phyloP scores from a whole-genome alignment of 352 stramenopile genomes.

The Globisporangium nagaii region DNA sequence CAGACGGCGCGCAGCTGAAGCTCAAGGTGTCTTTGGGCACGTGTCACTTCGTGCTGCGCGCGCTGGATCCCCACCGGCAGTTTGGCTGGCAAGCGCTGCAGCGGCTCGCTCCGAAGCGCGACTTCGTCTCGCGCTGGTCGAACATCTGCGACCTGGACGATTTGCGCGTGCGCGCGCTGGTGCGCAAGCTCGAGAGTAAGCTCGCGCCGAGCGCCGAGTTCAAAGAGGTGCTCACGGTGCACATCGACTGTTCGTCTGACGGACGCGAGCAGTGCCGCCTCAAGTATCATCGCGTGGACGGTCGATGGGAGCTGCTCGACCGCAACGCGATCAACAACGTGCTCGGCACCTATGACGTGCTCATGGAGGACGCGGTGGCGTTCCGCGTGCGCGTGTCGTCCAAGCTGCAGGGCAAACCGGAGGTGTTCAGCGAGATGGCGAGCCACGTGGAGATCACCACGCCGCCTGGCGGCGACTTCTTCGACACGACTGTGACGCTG shows the following conservation, averaged over 20 bases:
- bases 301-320: slow-evolving; percentile 22
- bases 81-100: background rate
- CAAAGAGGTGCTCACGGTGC: slow-evolving; percentile 1
- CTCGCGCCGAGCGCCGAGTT: background rate
- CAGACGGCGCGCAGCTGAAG: background rate
- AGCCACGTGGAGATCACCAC: background rate
- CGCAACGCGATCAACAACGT: slow-evolving; percentile 11
- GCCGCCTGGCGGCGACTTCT: background rate
- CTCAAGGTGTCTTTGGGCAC: background rate
- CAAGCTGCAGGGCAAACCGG: background rate
- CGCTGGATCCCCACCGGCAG: background rate
- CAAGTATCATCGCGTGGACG: slow-evolving; percentile 34
- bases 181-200: background rate
- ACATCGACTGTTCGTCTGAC: background rate
- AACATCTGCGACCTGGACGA: background rate
- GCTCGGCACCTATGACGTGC: slow-evolving; percentile 14
- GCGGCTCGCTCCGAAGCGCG: background rate
- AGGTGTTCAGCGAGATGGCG: background rate
- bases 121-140: slow-evolving; percentile 9
- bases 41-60: background rate
- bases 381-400: background rate
- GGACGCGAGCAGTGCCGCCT: slow-evolving; percentile 11
- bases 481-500: background rate
- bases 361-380: background rate
- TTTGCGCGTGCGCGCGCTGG: background rate